Base-by-base conservation (phyloP, 2,329 filamentous ascomycete species). In the Stromatinia cepivora region DNA sequence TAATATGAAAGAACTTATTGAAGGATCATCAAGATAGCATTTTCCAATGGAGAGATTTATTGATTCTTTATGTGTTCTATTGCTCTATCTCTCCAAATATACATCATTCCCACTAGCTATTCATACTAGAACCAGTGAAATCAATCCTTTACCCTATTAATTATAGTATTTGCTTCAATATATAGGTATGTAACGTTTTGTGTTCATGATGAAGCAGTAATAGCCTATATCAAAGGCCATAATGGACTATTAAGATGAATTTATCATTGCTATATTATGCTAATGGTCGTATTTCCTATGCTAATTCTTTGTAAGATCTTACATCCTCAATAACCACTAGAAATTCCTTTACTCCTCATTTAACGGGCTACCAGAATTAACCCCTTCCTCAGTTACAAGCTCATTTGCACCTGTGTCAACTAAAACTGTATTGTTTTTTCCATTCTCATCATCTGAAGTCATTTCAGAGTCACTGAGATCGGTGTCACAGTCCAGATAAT, bases 381-480 rank as follows among this genome's bases (percentile, higher is more conserved):
- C 15, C 1, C n/a, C 4, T 15, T 4, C 31, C 28, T 50, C 31
- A 50, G 3, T 3, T 17, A 11, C 6, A 11, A 48, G 22, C 59
- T 39, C n/a, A 15, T 1, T 25, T 11, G 28, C 8, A 63, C 9
- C 59, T 50, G 8, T 25, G 3, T 36, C 59, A 50, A 34, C 59
- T 13, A 9, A 0, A 50, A 11, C n/a, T 25, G 22, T 17, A 25
- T 39, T 8, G 7, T 39, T 28, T 9, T n/a, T 11, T 22, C 31
- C 59, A 63, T 52, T 39, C 25, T 54, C 46, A 34, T 62, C 56
- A 31, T 67, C 66, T 20, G 36, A 46, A 15, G 8, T 31, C 11
- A 10, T 17, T 20, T 66, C 52, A 3, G 66, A 62, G n/a, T 59
- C 53, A 58, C 65, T 67, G 9, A 67, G 10, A 20, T 67, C 66